Base-by-base conservation (phyloP, 495 filamentous ascomycete species). In the Oidiodendron maius region DNA sequence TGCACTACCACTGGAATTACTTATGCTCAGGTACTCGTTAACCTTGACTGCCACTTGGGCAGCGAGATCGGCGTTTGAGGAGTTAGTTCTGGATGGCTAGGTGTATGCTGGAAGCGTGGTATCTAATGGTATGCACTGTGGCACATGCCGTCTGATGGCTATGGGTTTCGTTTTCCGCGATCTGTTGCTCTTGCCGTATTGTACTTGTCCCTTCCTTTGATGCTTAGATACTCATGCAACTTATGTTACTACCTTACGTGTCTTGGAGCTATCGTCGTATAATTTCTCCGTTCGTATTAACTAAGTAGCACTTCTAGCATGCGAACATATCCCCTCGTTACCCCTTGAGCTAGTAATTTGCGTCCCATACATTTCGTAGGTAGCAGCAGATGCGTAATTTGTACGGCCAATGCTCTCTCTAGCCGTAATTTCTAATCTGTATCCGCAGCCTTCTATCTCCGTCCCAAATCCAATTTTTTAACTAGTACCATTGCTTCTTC, bases 401-500 rank as follows among this genome's bases (percentile, higher is more conserved):
- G 42, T 10, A 16, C 35, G 26, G 20, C 18, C 2, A 17, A 44
- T 23, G 10, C 10, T n/a, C n/a, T n/a, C n/a, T n/a, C n/a, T n/a
- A n/a, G n/a, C n/a, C n/a, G n/a, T n/a, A n/a, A n/a, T n/a, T n/a
- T n/a, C n/a, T n/a, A n/a, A n/a, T n/a, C n/a, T n/a, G n/a, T 15
- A 17, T 15, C n/a, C 35, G 3, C 13, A 5, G 13, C 12, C 12
- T 30, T 25, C 28, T 62, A 69, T 43, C 55, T 60, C 40, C 77
- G 70, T 1, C 85, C 84, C 41, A 87, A 56, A 59, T 85, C 80
- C 21, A 87, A 50, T 65, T 85, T 74, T 50, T 39, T 55, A n/a
- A 61, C 59, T 16, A 55, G 41, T 25, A 55, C 53, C 55, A 58
- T 61, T 51, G 44, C 61, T 48, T 63, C 62, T 21, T 53, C 56